phyloP scores from a whole-genome alignment of 73 alveolate species.

The Symbiodinium pilosum region DNA sequence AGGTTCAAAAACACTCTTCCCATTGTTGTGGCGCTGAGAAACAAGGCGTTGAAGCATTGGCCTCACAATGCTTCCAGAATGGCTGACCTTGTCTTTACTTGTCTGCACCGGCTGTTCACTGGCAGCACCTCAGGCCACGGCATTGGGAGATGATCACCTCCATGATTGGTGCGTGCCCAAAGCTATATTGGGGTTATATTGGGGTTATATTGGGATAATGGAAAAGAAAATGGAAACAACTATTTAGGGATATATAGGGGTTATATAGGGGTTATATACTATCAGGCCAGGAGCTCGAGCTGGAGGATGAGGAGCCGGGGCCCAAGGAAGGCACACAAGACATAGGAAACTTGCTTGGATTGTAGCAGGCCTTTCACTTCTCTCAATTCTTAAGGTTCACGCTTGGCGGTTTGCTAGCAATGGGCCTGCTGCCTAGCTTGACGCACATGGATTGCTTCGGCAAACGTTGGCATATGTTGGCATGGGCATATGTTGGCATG shows the following conservation, averaged over 20 bases:
- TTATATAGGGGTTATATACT: not conserved
- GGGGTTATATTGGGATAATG: too few species aligned
- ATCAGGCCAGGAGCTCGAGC: slow-evolving; percentile 64
- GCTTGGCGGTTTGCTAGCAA: slow-evolving; percentile 59
- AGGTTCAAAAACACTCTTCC: slow-evolving; percentile 95
- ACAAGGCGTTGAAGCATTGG: slow-evolving; percentile 60
- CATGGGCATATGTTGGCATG: too few species aligned
- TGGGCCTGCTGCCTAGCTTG: slow-evolving; percentile 14
- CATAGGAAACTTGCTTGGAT: not conserved
- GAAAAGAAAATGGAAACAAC: too few species aligned
- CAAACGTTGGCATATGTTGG: not conserved
- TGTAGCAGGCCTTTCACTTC: too few species aligned
- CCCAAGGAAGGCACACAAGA: not conserved
- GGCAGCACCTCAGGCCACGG: slow-evolving; percentile 44
- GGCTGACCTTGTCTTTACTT: too few species aligned
- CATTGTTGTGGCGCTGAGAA: slow-evolving; percentile 91
- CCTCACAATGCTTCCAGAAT: not conserved
- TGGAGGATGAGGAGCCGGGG: slow-evolving; percentile 89
- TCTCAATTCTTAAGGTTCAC: slow-evolving; percentile 17
- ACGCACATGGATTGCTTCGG: too few species aligned
- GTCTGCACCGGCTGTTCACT: not conserved
- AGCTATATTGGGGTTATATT: too few species aligned
- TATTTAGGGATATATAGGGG: not conserved
- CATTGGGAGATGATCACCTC: slow-evolving; percentile 92
- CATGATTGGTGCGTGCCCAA: slow-evolving; percentile 48